Evolutionary conservation across 2,329 filamentous ascomycete genomes (phyloP).

Genomic region (Juglanconis juglandina): DNA sequence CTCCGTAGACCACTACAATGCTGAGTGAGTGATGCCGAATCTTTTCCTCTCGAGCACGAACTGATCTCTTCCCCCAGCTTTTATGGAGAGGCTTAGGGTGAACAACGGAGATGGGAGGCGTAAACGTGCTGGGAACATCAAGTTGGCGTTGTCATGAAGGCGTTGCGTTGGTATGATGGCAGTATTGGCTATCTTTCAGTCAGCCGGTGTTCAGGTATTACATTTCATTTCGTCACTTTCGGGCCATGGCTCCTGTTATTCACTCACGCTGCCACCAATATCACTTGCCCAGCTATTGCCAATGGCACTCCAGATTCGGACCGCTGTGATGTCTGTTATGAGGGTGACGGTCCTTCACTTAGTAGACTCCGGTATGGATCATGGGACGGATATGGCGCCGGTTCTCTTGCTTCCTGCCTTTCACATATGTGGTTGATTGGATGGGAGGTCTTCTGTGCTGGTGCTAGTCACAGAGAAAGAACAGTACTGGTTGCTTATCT

Average conservation of each 20-base stretch:
- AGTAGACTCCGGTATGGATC: too few relatives aligned
- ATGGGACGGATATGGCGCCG: too few relatives aligned
- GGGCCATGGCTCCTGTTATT: not conserved
- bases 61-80: slow-evolving; percentile 7
- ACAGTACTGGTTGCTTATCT: too few relatives aligned
- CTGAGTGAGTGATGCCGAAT: slow-evolving; percentile 36
- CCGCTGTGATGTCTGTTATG: not conserved
- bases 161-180: slow-evolving; percentile 10
- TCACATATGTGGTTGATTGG: too few relatives aligned
- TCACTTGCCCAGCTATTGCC: not conserved
- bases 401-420: too few relatives aligned
- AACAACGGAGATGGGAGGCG: not conserved
- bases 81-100: slow-evolving; percentile 13
- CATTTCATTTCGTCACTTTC: not conserved
- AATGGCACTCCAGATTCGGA: not conserved
- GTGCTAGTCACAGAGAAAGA: too few relatives aligned
- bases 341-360: not conserved
- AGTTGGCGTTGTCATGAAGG: not conserved
- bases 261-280: not conserved
- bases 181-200: not conserved
- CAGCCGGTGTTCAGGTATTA: slow-evolving; percentile 11
- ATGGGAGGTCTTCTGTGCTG: too few relatives aligned
- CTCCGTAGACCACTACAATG: slow-evolving; percentile 35
- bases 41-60: not conserved
- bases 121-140: not conserved